phyloP scores from a whole-genome alignment of 352 stramenopile genomes.

The Pythium scleroteichum region DNA sequence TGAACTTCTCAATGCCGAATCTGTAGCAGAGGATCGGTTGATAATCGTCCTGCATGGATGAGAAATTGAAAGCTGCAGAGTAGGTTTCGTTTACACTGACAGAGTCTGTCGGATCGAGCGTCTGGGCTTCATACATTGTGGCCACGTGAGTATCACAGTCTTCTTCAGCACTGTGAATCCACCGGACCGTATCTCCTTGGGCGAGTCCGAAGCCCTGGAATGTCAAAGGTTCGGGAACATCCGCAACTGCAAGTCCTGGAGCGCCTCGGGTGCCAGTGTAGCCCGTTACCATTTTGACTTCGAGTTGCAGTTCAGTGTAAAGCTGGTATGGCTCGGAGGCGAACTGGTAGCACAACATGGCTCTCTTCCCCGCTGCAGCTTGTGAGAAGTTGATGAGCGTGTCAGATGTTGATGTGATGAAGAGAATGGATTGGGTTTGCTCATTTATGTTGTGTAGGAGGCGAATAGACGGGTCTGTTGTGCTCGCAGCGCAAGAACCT shows the following conservation, averaged over 20 bases:
- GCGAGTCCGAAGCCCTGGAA: conserved; percentile 53
- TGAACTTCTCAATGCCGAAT: conserved; percentile 56
- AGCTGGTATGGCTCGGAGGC: conserved; percentile 56
- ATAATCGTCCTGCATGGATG: conserved; percentile 43
- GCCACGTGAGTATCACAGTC: conserved; percentile 59
- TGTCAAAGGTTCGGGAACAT: conserved; percentile 56
- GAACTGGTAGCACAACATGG: conserved; percentile 64
- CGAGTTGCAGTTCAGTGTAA: conserved; percentile 44
- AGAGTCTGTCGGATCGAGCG: conserved; percentile 39
- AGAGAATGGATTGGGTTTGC: conserved; percentile 40
- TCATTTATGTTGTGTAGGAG: conserved; percentile 36
- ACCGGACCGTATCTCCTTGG: conserved; percentile 50
- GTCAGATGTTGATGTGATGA: conserved; percentile 29
- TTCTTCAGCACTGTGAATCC: conserved; percentile 48
- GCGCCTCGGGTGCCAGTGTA: conserved; percentile 49
- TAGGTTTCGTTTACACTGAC: conserved; percentile 32
- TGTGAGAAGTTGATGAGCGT: conserved; percentile 42
- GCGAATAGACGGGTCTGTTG: conserved; percentile 31
- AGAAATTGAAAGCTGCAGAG: conserved; percentile 55
- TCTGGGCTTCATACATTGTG: conserved; percentile 31
- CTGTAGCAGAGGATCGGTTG: conserved; percentile 64
- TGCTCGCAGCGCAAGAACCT: conserved; percentile 39
- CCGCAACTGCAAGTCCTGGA: conserved; percentile 48
- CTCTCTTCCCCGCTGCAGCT: conserved; percentile 35
- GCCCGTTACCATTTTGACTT: conserved; percentile 54